Conservation (phyloP, 2,329 filamentous ascomycete species). For the Aurifilum marmelostoma region DNA sequence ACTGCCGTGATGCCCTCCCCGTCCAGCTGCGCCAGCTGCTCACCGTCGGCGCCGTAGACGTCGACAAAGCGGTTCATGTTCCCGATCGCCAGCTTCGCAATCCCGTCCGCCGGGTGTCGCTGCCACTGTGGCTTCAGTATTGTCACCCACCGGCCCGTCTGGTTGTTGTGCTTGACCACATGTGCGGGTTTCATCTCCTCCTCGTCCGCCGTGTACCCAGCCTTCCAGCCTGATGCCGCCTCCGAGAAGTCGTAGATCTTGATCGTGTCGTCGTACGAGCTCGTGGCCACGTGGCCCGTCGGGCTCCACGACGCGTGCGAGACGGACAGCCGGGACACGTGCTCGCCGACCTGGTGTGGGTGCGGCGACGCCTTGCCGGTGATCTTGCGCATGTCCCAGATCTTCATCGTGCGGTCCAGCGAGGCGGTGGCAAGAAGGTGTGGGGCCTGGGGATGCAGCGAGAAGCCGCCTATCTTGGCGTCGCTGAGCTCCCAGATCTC, state of each 20-base stretch:
- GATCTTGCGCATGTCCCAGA: slow-evolving; percentile 91
- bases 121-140: slow-evolving; percentile 89
- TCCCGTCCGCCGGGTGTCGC: slow-evolving; percentile 71
- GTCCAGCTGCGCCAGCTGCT: slow-evolving; percentile 85
- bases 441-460: slow-evolving; percentile 75
- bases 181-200: slow-evolving; percentile 70
- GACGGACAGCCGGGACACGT: slow-evolving; percentile 81
- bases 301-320: slow-evolving; percentile 91
- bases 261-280: slow-evolving; percentile 92
- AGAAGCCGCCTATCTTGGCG: slow-evolving; percentile 96
- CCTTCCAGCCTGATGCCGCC: slow-evolving; percentile 58
- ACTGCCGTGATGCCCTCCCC: slow-evolving; percentile 93
- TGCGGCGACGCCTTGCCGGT: slow-evolving; percentile 60
- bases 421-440: slow-evolving; percentile 89
- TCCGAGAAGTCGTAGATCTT: slow-evolving; percentile 84
- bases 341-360: slow-evolving; percentile 77
- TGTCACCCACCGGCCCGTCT: slow-evolving; percentile 93
- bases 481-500: slow-evolving; percentile 79
- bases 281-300: slow-evolving; percentile 84
- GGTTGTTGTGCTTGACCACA: slow-evolving; percentile 84
- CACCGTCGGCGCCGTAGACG: slow-evolving; percentile 78
- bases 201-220: slow-evolving; percentile 60
- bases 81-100: slow-evolving; percentile 88
- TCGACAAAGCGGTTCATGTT: slow-evolving; percentile 99
- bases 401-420: slow-evolving; percentile 82